Base-by-base conservation (phyloP, 441 rosid species). In the Omphalea diandra region DNA sequence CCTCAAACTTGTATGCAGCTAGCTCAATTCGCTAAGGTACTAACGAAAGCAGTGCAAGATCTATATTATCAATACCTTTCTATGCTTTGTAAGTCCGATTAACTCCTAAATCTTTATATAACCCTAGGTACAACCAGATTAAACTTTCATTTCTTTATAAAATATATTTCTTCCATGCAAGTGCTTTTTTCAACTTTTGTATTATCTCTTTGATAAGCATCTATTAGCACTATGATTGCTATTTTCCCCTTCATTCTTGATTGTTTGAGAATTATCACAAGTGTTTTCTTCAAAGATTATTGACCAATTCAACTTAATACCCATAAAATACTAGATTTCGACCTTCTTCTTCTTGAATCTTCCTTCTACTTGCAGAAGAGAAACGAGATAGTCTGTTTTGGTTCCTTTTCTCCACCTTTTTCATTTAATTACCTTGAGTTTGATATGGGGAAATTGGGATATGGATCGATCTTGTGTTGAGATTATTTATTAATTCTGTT, bases 21-120 rank as follows among this genome's bases (percentile, higher is more conserved):
- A 31, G 71, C 22, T 52, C n/a, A n/a, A n/a, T n/a, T n/a, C n/a
- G n/a, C n/a, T 57, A 49, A 47, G 55, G 62, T 22, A 54, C 61
- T n/a, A 32, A 41, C 64, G 24, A 50, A 40, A 50, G 53, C 33
- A 35, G 65, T 50, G 61, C 74, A 46, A 47, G 52, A 63, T 58
- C 49, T 32, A 57, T 49, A n/a, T 26, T 3, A 49, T 7, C 53
- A 35, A 4, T 46, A 17, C 36, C 64, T 72, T 66, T 46, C 60
- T 47, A 32, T 65, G 33, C 32, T 50, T 35, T 70, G 78, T 76
- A 71, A 71, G 80, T 80, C 41, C 58, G 32, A 3, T 41, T 56
- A 6, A 18, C n/a, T n/a, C 50, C 31, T 50, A 41, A 71, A 15
- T 41, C 22, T 22, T 27, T 62, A 18, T 26, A 20, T 49, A 63